Base-by-base conservation (phyloP, 768 basidiomycete genomes). In the Auricularia sp. region DNA sequence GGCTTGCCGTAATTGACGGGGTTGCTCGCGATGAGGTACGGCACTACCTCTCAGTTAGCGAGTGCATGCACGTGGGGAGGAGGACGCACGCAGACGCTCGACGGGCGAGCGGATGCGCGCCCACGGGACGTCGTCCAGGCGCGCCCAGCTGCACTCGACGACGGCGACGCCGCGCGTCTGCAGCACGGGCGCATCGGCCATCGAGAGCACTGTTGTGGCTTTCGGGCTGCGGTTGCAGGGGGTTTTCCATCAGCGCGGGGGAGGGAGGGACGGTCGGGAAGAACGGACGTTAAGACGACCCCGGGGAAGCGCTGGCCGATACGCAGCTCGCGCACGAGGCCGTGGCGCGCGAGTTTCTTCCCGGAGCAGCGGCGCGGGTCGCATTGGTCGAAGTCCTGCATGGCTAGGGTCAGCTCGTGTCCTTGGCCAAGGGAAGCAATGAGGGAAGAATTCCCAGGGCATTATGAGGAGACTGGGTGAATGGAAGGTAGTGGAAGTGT, bases 131-230 rank as follows among this genome's bases (percentile, higher is more conserved):
- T 98, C 97, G 58, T 92, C 92, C 7, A 98, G 75, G 23, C 94
- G 84, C 1, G 97, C 96, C 97, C 97, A 99, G 3, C 93, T 96
- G 73, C 96, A 98, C 72, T 99, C 97, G 2, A 99, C 92, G n/a
- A 99, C 97, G 0, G 96, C 97, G 4, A 98, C 76, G 0, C 97
- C 97, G 39, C 79, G 78, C 56, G 80, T 78, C 0, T 82, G 77
- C 8, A 98, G 78, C 64, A 95, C 84, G 3, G 88, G 86, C n/a
- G 85, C 82, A 71, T 99, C 97, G 1, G 87, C 82, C 0, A 93
- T 93, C 58, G 86, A 90, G 23, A 98, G 81, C 29, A 89, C 78
- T 68, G 84, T 80, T 35, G 80, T 88, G 0, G 87, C 96, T 71
- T 93, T 91, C 2, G 96, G 96, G 39, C 93, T 95, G 71, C 36